A percentile compares a stretch with the other conserved stretches of the same genome.
These are phyloP conservation scores for Arctium lappa DNA, from an alignment of 129 eudicot species.

Conservation along the genomic window DNA sequence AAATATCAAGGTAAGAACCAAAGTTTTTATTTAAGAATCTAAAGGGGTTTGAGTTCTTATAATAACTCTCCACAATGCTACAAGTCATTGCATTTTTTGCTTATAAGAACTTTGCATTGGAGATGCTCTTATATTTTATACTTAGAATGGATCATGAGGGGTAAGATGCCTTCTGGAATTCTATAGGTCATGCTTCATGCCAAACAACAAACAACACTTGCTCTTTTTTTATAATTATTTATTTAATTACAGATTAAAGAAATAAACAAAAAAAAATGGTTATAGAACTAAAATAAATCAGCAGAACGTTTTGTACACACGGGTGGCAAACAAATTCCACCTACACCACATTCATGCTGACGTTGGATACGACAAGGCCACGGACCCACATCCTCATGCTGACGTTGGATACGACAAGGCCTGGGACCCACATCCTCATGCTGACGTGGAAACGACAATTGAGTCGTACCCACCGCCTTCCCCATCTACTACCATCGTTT, in stretches of 20 bases:
- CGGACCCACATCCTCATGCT: slow-evolving; percentile 20
- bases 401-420: slow-evolving; percentile 31
- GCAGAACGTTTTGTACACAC: not conserved
- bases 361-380: slow-evolving; percentile 26
- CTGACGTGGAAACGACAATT: slow-evolving; percentile 27
- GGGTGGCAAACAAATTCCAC: slow-evolving; percentile 6
- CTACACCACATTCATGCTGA: slow-evolving; percentile 18
- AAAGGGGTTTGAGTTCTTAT: no score
- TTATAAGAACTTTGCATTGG: no score
- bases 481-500: not conserved
- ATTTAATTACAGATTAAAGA: not conserved
- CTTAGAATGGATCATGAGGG: not conserved
- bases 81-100: no score
- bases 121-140: no score
- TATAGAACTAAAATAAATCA: not conserved
- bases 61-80: no score
- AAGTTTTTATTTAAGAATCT: no score
- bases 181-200: slow-evolving; percentile 15
- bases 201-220: not conserved
- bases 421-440: slow-evolving; percentile 11
- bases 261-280: not conserved
- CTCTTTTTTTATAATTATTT: not conserved
- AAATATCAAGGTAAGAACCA: no score
- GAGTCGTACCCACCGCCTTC: slow-evolving; percentile 1
- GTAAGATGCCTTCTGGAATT: slow-evolving; percentile 4